Conservation (phyloP, 1,284 basidiomycete genomes). For the Volvariella volvacea region DNA sequence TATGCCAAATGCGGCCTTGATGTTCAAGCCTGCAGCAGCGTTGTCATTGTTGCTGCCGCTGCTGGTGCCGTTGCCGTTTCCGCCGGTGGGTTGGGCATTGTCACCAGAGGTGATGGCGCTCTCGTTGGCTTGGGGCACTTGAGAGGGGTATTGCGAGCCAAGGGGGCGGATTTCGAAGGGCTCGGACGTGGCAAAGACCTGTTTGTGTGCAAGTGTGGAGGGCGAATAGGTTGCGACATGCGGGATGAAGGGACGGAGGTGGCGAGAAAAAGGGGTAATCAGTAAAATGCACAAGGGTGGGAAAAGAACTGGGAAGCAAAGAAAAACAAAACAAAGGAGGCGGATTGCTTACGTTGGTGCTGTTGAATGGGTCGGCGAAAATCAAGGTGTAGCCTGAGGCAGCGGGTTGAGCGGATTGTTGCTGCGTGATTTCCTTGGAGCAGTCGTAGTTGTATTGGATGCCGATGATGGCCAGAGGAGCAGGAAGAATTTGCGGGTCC, state of each 20-base stretch:
- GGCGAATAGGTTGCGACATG: not conserved
- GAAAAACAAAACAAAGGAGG: conserved; percentile 5
- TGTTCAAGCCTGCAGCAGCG: conserved; percentile 15
- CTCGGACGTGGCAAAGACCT: conserved; percentile 59
- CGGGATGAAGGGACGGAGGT: too few species aligned
- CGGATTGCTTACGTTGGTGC: conserved; percentile 37
- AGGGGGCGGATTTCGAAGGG: conserved; percentile 62
- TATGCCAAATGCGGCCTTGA: conserved; percentile 18
- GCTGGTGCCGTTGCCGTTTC: conserved; percentile 14
- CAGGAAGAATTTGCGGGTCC: conserved; percentile 19
- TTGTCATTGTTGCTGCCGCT: not conserved
- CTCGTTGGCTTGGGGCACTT: conserved; percentile 19
- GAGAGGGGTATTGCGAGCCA: conserved; percentile 62
- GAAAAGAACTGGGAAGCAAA: conserved; percentile 2
- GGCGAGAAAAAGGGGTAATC: too few species aligned
- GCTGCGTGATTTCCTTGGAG: conserved; percentile 44
- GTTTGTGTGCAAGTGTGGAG: not conserved
- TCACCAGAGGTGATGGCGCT: conserved; percentile 23
- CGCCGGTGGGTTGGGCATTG: conserved; percentile 19
- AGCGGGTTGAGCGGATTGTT: conserved; percentile 35
- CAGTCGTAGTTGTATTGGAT: conserved; percentile 53
- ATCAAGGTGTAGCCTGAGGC: conserved; percentile 50
- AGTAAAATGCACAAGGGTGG: not conserved
- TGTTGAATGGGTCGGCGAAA: conserved; percentile 54
- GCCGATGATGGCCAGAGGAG: conserved; percentile 34